phyloP scores from a whole-genome alignment of 2,329 filamentous ascomycete genomes.

The Ceratocystis colombiana region DNA sequence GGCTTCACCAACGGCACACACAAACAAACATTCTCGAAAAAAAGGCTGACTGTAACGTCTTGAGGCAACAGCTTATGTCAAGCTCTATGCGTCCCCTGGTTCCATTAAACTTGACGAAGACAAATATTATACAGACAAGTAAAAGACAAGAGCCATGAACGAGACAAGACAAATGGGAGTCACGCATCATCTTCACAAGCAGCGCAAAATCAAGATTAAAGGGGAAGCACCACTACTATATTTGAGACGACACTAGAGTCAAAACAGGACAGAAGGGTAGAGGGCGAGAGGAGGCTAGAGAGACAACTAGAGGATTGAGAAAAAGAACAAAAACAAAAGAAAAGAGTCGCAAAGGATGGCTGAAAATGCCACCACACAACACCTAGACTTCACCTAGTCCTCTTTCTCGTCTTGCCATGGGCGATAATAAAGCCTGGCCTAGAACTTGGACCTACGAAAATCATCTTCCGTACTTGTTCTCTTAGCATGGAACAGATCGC shows the following conservation, averaged over 20 bases:
- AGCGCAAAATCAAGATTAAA: constrained; percentile 8
- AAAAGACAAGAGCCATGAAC: too few species aligned
- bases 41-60: not conserved
- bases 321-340: not conserved
- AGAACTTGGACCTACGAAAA: too few species aligned
- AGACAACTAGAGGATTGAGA: not conserved
- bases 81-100: too few species aligned
- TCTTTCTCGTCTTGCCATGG: not conserved
- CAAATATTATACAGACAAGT: too few species aligned
- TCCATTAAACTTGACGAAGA: too few species aligned
- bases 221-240: constrained; percentile 9
- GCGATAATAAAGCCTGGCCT: too few species aligned
- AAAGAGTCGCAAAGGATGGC: not conserved
- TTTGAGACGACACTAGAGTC: constrained; percentile 15
- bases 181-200: not conserved
- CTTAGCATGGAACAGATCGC: not conserved
- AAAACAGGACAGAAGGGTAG: not conserved
- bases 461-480: not conserved
- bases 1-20: not conserved
- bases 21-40: not conserved
- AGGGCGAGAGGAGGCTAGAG: not conserved
- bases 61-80: too few species aligned
- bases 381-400: too few species aligned
- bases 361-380: not conserved
- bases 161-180: constrained; percentile 1